Evolutionary conservation across 2,329 filamentous ascomycete genomes (phyloP).

Genomic region (Aspergillus novoparasiticus): DNA sequence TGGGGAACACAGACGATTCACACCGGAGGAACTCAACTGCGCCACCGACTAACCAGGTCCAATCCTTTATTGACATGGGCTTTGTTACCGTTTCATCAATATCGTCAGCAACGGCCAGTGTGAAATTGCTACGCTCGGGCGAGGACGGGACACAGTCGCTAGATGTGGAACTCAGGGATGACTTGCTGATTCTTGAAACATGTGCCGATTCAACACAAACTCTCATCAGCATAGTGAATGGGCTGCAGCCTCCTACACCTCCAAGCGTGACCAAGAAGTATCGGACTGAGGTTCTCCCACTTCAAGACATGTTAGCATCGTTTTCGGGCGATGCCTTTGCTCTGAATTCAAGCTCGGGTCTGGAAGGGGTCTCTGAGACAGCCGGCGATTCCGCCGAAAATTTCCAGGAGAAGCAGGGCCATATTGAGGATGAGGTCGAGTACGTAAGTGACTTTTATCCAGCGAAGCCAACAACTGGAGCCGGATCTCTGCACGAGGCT

Average conservation of each 20-base stretch:
- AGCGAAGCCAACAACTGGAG: constrained; percentile 41
- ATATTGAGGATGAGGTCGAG: constrained; percentile 45
- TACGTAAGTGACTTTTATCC: constrained; percentile 62
- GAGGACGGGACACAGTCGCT: constrained; percentile 66
- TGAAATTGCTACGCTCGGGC: constrained; percentile 62
- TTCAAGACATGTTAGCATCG: constrained; percentile 86
- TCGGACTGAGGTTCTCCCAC: constrained; percentile 79
- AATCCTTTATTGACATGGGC: constrained; percentile 62
- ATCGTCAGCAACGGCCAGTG: constrained; percentile 72
- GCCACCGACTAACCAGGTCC: constrained; percentile 48
- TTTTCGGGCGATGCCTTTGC: constrained; percentile 84
- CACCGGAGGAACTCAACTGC: constrained; percentile 28
- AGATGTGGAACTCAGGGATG: constrained; percentile 80
- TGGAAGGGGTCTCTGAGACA: constrained; percentile 37
- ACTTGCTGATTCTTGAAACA: constrained; percentile 86
- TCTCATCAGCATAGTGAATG: constrained; percentile 75
- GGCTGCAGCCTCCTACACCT: constrained; percentile 78
- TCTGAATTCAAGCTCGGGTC: constrained; percentile 29
- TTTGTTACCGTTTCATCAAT: constrained; percentile 87
- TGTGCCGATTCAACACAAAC: constrained; percentile 98
- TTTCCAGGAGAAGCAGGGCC: constrained; percentile 40
- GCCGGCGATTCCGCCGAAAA: constrained; percentile 50
- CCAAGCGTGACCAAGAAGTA: constrained; percentile 84
- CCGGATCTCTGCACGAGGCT: constrained; percentile 11
- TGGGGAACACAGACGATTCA: constrained; percentile 41